Evolutionary conservation across 129 eudicot genomes (phyloP).

Genomic region (Centella asiatica): DNA sequence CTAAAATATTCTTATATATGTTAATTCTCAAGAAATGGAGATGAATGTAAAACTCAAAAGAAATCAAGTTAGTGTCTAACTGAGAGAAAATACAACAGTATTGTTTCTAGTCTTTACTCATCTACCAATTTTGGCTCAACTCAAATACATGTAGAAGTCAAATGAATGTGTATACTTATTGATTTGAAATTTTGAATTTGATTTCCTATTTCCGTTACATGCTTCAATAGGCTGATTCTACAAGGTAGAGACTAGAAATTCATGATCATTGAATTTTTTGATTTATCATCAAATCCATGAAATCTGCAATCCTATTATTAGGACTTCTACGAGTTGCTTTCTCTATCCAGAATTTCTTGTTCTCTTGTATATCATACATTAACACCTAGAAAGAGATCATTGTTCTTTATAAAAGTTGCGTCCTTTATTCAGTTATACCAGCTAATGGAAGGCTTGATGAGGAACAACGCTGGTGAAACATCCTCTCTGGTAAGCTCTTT

Average conservation of each 20-base stretch:
- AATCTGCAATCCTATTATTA: too few species aligned
- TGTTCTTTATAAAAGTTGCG: constrained; percentile 4
- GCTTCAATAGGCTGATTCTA: neutral
- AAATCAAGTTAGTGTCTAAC: too few species aligned
- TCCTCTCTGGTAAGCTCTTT: constrained; percentile 49
- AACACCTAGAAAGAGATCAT: neutral
- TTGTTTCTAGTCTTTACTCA: too few species aligned
- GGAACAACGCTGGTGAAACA: constrained; percentile 44
- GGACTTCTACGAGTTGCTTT: too few species aligned
- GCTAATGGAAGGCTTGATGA: constrained; percentile 64
- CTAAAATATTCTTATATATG: too few species aligned
- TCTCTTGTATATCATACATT: constrained; percentile 6
- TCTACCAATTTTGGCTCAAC: neutral
- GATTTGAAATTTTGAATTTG: neutral
- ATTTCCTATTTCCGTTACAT: neutral
- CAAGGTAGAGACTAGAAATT: too few species aligned
- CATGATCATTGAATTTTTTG: too few species aligned
- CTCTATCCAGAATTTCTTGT: neutral
- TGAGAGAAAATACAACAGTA: too few species aligned
- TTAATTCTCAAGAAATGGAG: too few species aligned
- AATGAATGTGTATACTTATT: too few species aligned
- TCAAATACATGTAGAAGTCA: neutral
- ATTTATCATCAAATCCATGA: too few species aligned
- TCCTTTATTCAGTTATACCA: constrained; percentile 52
- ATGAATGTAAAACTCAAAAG: too few species aligned